A percentile compares a stretch with the other conserved stretches of the same genome.
phyloP scores from a whole-genome alignment of 2,329 filamentous ascomycete genomes.

The Botrytis elliptica region DNA sequence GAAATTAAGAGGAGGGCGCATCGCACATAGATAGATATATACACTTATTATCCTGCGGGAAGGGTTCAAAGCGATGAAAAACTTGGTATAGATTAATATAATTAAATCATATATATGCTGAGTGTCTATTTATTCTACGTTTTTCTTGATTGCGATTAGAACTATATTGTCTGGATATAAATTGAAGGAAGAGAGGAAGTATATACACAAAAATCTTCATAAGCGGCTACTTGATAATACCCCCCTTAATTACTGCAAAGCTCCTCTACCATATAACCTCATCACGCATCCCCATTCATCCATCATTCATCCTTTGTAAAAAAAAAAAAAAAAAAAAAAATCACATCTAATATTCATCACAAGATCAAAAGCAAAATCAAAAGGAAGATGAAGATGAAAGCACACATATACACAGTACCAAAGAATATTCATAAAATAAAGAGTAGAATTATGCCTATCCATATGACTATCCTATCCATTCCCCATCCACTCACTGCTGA shows the following conservation, averaged over 20 bases:
- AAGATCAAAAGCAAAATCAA: neutral
- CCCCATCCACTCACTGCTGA: neutral
- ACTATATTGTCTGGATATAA: neutral
- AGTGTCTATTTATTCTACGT: rapidly evolving
- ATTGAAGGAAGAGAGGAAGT: neutral
- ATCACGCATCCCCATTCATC: neutral
- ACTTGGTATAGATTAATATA: neutral
- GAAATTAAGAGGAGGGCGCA: neutral
- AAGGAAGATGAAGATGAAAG: neutral
- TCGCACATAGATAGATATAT: neutral
- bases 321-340: too few relatives aligned
- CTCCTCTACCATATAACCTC: neutral
- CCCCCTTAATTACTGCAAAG: neutral
- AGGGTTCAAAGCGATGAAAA: neutral
- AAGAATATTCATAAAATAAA: neutral
- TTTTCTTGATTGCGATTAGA: neutral
- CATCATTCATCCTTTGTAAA: neutral
- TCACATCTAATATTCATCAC: too few relatives aligned
- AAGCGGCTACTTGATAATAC: neutral
- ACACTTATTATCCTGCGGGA: neutral
- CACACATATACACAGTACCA: neutral
- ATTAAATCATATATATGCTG: neutral
- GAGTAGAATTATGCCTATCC: neutral
- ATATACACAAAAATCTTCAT: neutral
- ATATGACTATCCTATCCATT: neutral